Conservation (phyloP, 164 flowering plant species). For the Platanus orientalis region DNA sequence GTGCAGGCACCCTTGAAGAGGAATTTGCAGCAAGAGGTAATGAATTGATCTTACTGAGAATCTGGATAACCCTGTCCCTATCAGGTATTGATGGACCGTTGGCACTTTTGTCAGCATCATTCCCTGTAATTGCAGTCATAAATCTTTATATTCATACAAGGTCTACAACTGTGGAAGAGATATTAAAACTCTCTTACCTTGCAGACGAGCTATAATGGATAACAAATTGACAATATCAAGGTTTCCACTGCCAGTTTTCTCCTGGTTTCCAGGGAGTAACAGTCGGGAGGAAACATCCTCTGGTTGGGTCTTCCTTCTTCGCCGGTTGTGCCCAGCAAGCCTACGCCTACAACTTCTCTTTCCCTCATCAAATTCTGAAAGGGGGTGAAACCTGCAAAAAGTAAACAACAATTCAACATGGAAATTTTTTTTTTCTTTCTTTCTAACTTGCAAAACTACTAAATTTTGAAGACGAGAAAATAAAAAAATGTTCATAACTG, state of each 20-base stretch:
- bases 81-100: slow-evolving; percentile 28
- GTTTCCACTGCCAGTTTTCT: slow-evolving; percentile 27
- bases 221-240: slow-evolving; percentile 54
- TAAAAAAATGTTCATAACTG: too few relatives aligned
- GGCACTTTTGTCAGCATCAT: slow-evolving; percentile 24
- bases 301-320: slow-evolving; percentile 78
- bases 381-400: slow-evolving; percentile 67
- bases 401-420: neutral
- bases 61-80: slow-evolving; percentile 53
- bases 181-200: slow-evolving; percentile 36
- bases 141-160: neutral
- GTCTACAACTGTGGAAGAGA: neutral
- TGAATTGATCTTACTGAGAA: slow-evolving; percentile 52
- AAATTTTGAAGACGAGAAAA: neutral
- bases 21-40: slow-evolving; percentile 37
- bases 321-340: slow-evolving; percentile 80
- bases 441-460: too few relatives aligned
- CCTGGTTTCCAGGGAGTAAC: slow-evolving; percentile 29
- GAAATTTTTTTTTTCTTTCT: too few relatives aligned
- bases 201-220: slow-evolving; percentile 47
- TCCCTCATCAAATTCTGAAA: slow-evolving; percentile 83
- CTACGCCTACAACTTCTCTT: slow-evolving; percentile 89
- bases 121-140: slow-evolving; percentile 24
- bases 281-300: slow-evolving; percentile 47
- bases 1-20: slow-evolving; percentile 28